Base-by-base conservation (phyloP, 2,329 filamentous ascomycete species). In the Graphilbum sp. region DNA sequence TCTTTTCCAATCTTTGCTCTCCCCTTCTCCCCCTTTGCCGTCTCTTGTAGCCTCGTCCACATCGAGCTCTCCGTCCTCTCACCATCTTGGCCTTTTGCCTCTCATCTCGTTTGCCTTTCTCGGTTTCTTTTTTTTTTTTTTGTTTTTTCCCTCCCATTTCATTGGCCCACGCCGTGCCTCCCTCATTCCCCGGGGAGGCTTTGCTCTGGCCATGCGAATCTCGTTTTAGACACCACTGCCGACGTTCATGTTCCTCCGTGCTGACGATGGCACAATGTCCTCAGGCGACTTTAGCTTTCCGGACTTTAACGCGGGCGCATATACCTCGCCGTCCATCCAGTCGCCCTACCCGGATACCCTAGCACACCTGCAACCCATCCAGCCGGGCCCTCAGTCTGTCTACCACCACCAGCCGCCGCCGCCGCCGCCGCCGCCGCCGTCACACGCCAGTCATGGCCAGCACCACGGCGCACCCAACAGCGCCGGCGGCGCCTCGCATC, bases 281-380 rank as follows among this genome's bases (percentile, higher is more conserved):
- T 51, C 62, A 73, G 68, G 66, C 57, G 69, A 73, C 46, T 73
- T 72, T 50, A 64, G 58, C 55, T 70, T 70, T 46, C 56, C 63
- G 47, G 68, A 72, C 46, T 73, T 72, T 13, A 17, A 32, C 16
- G n/a, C 30, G 53, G 63, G 61, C 53, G 53, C 59, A 42, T 73
- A 71, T 54, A 55, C 64, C 38, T 61, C 65, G 46, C 61, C 65
- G 40, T 60, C 63, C 46, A 57, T 69, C 49, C 62, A 59, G 47
- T 54, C n/a, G n/a, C n/a, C 52, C 35, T 66, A 60, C 46, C 51
- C 59, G 37, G 62, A 66, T 43, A 56, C 51, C 43, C 43, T 65
- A 41, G 56, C 53, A 39, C 57, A 50, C 42, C 52, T 65, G 43
- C 62, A 63, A 47, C 60, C 68, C 43, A 62, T 74, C 46, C 69